phyloP scores from a whole-genome alignment of 352 stramenopile genomes.

The Thalassiosira exigua region DNA sequence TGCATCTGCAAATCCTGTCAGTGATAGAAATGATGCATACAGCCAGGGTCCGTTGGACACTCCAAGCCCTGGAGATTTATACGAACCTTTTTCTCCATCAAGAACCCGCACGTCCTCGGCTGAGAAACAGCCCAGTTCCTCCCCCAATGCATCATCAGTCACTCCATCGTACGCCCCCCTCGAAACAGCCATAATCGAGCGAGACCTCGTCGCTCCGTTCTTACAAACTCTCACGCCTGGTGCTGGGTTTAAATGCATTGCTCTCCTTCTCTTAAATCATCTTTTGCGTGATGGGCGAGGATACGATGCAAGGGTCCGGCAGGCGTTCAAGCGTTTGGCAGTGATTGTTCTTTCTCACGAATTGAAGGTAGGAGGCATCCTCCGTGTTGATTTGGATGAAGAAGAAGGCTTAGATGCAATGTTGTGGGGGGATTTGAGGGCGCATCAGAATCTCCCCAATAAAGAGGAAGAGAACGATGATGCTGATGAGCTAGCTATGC shows the following conservation, averaged over 20 bases:
- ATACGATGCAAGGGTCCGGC: constrained; percentile 78
- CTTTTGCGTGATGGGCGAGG: constrained; percentile 65
- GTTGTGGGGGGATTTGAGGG: not conserved
- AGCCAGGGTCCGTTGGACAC: no score
- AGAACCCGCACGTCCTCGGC: not conserved
- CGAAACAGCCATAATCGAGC: constrained; percentile 52
- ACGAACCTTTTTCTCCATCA: constrained; percentile 11
- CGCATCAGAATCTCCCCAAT: not conserved
- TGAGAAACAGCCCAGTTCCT: not conserved
- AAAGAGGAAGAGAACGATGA: constrained; percentile 10
- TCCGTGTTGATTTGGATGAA: constrained; percentile 45
- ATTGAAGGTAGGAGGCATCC: constrained; percentile 51
- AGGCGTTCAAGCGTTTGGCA: constrained; percentile 75
- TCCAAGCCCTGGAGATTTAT: constrained; percentile 1
- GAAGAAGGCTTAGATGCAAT: constrained; percentile 32
- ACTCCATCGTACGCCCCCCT: constrained; percentile 44
- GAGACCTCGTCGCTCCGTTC: constrained; percentile 75
- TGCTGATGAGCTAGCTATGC: constrained; percentile 40
- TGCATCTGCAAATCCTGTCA: not conserved
- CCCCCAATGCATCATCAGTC: not conserved
- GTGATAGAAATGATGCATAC: not conserved
- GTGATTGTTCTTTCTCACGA: constrained; percentile 70
- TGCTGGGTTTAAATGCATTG: constrained; percentile 75
- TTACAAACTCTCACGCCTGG: constrained; percentile 77
- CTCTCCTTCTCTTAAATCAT: constrained; percentile 77